Base-by-base conservation (phyloP, 2,329 filamentous ascomycete genomes). In the Hansfordia pulvinata region DNA sequence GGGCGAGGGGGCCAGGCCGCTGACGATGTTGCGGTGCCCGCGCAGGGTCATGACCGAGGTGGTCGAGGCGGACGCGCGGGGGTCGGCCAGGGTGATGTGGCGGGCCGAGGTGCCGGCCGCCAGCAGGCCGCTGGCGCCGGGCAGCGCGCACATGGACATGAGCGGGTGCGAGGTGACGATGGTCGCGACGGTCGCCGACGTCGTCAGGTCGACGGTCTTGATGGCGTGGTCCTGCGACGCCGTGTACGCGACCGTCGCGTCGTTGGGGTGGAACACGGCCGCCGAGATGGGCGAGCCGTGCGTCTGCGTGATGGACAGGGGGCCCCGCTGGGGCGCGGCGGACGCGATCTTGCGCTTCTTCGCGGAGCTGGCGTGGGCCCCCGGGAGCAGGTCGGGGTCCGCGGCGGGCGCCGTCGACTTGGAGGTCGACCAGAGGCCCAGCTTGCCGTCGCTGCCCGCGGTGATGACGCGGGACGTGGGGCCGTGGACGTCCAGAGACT, bases 51-150 rank as follows among this genome's bases (percentile, higher is more conserved):
- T 82, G 20, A 84, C 82, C 8, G 78, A 73, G 14, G 88, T 80
- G 2, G 75, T 69, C 2, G 74, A 69, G 4, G 84, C 79, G 4
- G 76, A 79, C 17, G 72, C 77, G 28, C 90, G 74, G 4, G 88
- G 88, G 50, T 98, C 90, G 38, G 96, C 71, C n/a, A 98, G 67
- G 1, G 84, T 88, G 46, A 98, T 81, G 55, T 93, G 83, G 30
- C 85, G 69, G 13, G 83, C 82, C 10, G 77, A 77, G 3, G 83
- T 93, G 32, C 86, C 90, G 13, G 83, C 78, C 3, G 72, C 72
- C 29, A 77, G 52, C 14, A 74, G 56, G 30, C 43, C 34, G 35
- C 37, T 78, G 56, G 45, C 66, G 56, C 73, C 64, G 2, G 74
- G 71, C 10, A 98, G 60, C 5, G 85, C 76, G 35, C 74, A 68